phyloP scores from a whole-genome alignment of 2,329 filamentous ascomycete species.

The Podosphaera leucotricha region DNA sequence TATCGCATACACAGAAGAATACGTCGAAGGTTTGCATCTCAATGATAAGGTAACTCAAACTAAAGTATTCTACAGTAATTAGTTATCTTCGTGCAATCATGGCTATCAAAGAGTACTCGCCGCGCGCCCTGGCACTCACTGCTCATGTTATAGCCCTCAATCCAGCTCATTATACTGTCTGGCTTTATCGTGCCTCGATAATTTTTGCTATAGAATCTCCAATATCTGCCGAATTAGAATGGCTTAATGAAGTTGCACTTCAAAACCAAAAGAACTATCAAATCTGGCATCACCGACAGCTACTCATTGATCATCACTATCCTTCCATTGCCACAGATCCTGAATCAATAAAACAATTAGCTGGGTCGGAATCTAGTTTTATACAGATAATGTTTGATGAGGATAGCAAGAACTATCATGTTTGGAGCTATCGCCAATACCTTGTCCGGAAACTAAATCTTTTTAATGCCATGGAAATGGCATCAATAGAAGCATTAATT shows the following conservation, averaged over 20 bases:
- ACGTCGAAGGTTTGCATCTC: constrained; percentile 40
- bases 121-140: constrained; percentile 57
- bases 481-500: constrained; percentile 48
- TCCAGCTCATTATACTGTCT: constrained; percentile 93
- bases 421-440: constrained; percentile 83
- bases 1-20: constrained; percentile 77
- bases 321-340: constrained; percentile 34
- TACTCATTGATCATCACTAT: constrained; percentile 35
- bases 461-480: constrained; percentile 40
- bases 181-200: constrained; percentile 77
- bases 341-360: constrained; percentile 31
- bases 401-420: constrained; percentile 95
- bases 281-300: constrained; percentile 64
- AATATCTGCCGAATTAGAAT: constrained; percentile 38
- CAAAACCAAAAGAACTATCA: constrained; percentile 93
- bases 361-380: constrained; percentile 47
- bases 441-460: constrained; percentile 39
- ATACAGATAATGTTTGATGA: constrained; percentile 56
- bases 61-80: constrained; percentile 34
- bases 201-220: constrained; percentile 32
- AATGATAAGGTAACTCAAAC: neutral
- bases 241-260: constrained; percentile 68
- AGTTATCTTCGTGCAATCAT: constrained; percentile 86
- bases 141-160: constrained; percentile 82
- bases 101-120: constrained; percentile 63